These are phyloP conservation scores for Eimeria sp. DNA, from an alignment of 169 alveolate species.

Conservation along the genomic window DNA sequence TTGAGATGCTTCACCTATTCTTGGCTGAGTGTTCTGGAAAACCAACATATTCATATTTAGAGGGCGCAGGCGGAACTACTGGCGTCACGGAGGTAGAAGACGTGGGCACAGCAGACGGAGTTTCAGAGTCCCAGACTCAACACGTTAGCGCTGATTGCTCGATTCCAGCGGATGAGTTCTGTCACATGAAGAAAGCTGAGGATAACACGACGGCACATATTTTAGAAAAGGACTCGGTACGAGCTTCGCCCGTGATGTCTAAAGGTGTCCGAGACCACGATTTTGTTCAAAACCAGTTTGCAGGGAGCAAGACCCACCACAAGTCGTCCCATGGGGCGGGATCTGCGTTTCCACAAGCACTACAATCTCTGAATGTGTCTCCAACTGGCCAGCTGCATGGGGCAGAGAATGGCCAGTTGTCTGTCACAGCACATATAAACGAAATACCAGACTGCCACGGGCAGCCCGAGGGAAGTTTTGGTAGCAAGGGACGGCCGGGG, in stretches of 20 bases:
- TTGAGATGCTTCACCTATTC: slow-evolving; percentile 5
- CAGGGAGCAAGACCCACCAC: not conserved
- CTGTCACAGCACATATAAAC: not conserved
- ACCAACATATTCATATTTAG: not conserved
- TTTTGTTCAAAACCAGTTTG: not conserved
- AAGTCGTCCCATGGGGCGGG: not conserved
- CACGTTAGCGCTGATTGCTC: not conserved
- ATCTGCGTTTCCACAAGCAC: not conserved
- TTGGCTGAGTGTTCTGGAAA: not conserved
- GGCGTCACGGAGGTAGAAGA: not conserved
- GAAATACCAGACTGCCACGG: not conserved
- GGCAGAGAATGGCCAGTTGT: not conserved
- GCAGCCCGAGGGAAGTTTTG: not conserved
- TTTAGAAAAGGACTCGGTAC: not conserved
- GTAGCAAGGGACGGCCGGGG: not conserved
- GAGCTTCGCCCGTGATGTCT: not conserved
- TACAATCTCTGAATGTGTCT: not conserved
- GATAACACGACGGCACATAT: not conserved
- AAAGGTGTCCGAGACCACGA: not conserved
- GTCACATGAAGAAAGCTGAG: not conserved
- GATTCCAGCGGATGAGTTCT: not conserved
- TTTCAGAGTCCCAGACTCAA: not conserved
- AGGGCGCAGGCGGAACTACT: not conserved
- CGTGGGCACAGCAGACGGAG: not conserved
- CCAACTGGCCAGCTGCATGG: not conserved